A percentile compares a stretch with the other conserved stretches of the same genome.
Evolutionary conservation across 1,139 yeast genomes (phyloP).

Genomic region (Protomyces arabidopsidicola): DNA sequence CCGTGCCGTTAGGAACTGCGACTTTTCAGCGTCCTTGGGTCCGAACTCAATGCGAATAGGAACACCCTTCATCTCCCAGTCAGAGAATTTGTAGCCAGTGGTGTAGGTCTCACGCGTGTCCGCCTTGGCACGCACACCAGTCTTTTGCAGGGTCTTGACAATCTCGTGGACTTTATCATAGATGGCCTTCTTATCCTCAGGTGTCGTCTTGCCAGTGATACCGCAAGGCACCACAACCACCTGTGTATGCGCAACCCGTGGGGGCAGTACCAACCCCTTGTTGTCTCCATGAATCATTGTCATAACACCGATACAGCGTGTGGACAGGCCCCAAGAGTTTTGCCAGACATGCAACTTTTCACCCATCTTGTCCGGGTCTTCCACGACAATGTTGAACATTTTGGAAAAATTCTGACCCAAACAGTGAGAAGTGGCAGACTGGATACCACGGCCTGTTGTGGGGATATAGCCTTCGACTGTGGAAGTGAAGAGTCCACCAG

Average conservation of each 20-base stretch:
- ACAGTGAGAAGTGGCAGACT: slow-evolving; percentile 98
- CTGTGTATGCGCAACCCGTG: slow-evolving; percentile 90
- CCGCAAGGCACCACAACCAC: slow-evolving; percentile 94
- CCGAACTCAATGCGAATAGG: slow-evolving; percentile 94
- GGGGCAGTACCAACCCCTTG: slow-evolving; percentile 96
- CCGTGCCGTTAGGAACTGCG: slow-evolving; percentile 81
- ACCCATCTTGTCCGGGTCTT: slow-evolving; percentile 63
- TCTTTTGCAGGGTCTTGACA: slow-evolving; percentile 53
- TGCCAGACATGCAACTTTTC: slow-evolving; percentile 78
- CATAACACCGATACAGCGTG: slow-evolving; percentile 99
- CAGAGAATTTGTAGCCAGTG: slow-evolving; percentile 98
- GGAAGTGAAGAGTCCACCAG: slow-evolving; percentile 94
- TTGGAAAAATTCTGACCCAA: slow-evolving; percentile 97
- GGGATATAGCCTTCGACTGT: slow-evolving; percentile 96
- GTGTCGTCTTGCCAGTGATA: slow-evolving; percentile 76
- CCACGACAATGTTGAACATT: slow-evolving; percentile 94
- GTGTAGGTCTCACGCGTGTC: slow-evolving; percentile 93
- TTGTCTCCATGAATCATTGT: slow-evolving; percentile 98
- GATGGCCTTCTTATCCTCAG: slow-evolving; percentile 66
- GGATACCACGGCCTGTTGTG: slow-evolving; percentile 98
- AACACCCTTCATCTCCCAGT: slow-evolving; percentile 90
- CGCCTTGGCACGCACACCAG: slow-evolving; percentile 65
- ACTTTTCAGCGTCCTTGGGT: slow-evolving; percentile 82
- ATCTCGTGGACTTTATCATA: slow-evolving; percentile 64
- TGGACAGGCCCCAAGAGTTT: slow-evolving; percentile 98